Conservation (phyloP, 2,329 filamentous ascomycete species). For the Harringtonia aguacate region DNA sequence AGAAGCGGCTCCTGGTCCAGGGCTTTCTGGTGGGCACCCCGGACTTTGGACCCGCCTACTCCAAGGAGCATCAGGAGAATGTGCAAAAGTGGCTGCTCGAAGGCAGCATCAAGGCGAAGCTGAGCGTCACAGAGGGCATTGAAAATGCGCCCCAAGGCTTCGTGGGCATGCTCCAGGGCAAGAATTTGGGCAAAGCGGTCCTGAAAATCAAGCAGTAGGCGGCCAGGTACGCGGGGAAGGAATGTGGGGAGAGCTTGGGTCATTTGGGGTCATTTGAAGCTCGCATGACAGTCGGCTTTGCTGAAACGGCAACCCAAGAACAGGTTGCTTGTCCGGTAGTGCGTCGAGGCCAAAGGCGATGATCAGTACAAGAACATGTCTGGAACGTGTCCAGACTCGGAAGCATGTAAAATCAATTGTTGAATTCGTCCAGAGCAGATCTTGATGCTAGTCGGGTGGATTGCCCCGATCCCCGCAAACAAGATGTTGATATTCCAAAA, state of each 20-base stretch:
- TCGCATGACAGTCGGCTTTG: no score
- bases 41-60: constrained; percentile 56
- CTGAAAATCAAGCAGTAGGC: constrained; percentile 40
- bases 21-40: constrained; percentile 65
- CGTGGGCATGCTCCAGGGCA: constrained; percentile 62
- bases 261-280: no score
- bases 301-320: no score
- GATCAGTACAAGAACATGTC: no score
- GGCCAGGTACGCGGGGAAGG: no score
- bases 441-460: constrained; percentile 1
- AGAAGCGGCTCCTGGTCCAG: constrained; percentile 57
- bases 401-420: neutral
- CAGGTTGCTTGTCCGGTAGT: no score
- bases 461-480: constrained; percentile 3
- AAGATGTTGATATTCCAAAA: neutral
- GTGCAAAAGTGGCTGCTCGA: constrained; percentile 68
- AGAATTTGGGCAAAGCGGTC: constrained; percentile 82
- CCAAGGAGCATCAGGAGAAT: constrained; percentile 62
- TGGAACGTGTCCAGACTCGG: no score
- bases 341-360: no score
- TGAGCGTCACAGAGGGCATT: constrained; percentile 62
- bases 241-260: no score
- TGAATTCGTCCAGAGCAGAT: neutral
- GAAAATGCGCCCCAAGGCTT: constrained; percentile 67
- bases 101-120: constrained; percentile 61